Evolutionary conservation across 345 rosid species (phyloP).

Genomic region (Toxicodendron radicans): DNA sequence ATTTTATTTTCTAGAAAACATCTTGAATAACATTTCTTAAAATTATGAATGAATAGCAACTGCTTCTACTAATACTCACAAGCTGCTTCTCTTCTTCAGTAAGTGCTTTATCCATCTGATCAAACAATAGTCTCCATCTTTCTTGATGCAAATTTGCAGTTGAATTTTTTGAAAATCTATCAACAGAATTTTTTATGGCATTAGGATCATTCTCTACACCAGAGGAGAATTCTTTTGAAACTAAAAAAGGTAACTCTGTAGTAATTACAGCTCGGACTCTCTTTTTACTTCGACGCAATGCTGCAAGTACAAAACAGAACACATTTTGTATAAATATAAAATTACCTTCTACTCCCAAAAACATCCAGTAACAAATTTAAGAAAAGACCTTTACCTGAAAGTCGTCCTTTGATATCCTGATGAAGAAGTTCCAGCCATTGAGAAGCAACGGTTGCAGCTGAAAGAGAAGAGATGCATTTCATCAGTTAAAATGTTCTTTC

Average conservation of each 20-base stretch:
- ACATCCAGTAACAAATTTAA: not conserved
- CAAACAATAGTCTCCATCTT: slow-evolving; percentile 70
- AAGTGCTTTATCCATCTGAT: slow-evolving; percentile 75
- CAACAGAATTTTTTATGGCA: slow-evolving; percentile 29
- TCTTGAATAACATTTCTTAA: not conserved
- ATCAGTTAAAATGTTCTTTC: slow-evolving; percentile 29
- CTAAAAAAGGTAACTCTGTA: slow-evolving; percentile 75
- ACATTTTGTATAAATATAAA: slow-evolving; percentile 7
- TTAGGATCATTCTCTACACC: slow-evolving; percentile 41
- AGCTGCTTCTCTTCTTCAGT: slow-evolving; percentile 79
- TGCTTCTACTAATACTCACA: slow-evolving; percentile 44
- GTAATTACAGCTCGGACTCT: slow-evolving; percentile 71
- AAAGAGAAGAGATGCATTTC: slow-evolving; percentile 29
- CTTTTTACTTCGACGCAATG: slow-evolving; percentile 86
- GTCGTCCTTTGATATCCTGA: slow-evolving; percentile 90
- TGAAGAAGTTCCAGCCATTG: slow-evolving; percentile 95
- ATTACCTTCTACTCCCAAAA: slow-evolving; percentile 1
- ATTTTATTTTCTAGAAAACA: slow-evolving; percentile 1
- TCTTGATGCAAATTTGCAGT: slow-evolving; percentile 52
- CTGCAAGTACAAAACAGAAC: slow-evolving; percentile 41
- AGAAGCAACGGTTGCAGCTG: slow-evolving; percentile 92
- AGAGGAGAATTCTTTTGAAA: slow-evolving; percentile 67
- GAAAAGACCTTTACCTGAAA: slow-evolving; percentile 55
- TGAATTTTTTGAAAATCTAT: slow-evolving; percentile 32
- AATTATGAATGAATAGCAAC: not conserved